Percentiles rank a stretch among this genome's conserved stretches.
These are phyloP conservation scores for Daldinia caldariorum DNA, from an alignment of 495 filamentous ascomycete species.

Conservation along the genomic window DNA sequence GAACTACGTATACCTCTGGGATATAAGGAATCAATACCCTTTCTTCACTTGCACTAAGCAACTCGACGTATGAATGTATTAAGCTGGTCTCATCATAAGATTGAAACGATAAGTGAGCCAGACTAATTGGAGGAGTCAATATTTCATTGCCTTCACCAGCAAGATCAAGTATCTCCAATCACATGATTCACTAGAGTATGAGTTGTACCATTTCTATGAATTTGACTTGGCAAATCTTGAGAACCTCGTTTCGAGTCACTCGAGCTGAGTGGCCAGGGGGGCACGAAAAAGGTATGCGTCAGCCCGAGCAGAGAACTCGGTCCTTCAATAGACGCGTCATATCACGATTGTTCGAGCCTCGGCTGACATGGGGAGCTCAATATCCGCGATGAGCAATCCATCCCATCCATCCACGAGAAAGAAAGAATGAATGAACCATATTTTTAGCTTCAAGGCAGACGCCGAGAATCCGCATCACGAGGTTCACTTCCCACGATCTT, in stretches of 20 bases:
- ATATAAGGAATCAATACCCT: no score
- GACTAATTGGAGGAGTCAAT: no score
- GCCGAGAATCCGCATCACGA: slow-evolving; percentile 1
- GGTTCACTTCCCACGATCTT: neutral
- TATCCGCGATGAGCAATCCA: slow-evolving; percentile 3
- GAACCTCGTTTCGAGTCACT: neutral
- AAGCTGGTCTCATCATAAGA: no score
- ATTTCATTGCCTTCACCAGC: no score
- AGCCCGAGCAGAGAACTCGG: neutral
- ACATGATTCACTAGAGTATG: no score
- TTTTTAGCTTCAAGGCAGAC: slow-evolving; percentile 7
- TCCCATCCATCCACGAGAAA: no score
- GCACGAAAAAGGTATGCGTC: neutral
- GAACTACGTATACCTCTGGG: no score
- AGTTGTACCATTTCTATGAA: neutral
- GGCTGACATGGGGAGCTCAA: neutral
- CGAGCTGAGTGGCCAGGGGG: neutral
- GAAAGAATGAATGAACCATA: neutral
- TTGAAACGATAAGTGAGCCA: no score
- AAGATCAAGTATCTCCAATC: no score
- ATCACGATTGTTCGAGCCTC: neutral
- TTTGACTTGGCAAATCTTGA: neutral
- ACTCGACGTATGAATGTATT: no score
- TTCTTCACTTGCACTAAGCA: no score
- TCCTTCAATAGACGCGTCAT: slow-evolving; percentile 7